Base-by-base conservation (phyloP, 2,329 filamentous ascomycete species). In the Uncinocarpus reesii region DNA sequence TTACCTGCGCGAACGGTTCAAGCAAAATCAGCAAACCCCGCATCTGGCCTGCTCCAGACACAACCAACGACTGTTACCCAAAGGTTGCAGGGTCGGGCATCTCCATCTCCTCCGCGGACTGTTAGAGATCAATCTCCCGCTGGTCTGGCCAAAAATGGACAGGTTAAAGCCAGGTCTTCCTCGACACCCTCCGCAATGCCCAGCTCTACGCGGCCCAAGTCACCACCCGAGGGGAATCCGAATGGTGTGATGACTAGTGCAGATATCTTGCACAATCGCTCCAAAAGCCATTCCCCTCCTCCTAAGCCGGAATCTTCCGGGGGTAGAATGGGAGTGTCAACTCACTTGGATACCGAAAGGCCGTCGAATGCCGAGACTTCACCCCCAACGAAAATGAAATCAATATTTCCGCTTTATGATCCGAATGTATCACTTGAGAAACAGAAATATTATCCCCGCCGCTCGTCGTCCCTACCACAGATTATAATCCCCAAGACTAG, bases 401-500 rank as follows among this genome's bases (percentile, higher is more conserved):
- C 70, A 3, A 71, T 71, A 53, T 71, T 72, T 50, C 70, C 70
- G 6, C 65, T 58, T 7, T 70, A 70, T 50, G 60, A 72, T 50
- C 64, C 65, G 1, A 60, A 63, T 11, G 20, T 66, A 1, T 59
- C 65, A 13, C 55, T 66, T 29, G 58, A 50, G 24, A 60, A 65
- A 48, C 68, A 71, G 49, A 54, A 58, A 7, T 67, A 68, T 51
- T 63, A 60, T 38, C 62, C 63, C 7, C 60, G 59, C 28, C 49
- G 56, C 24, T 43, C 47, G 21, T 49, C 51, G 6, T 36, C 48
- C 7, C 49, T 57, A 16, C 47, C 47, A 8, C 42, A 49, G 18
- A 44, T 45, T 23, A n/a, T 31, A 8, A 40, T 49, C 11, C 42
- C 34, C 13, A 41, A 15, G 13, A 29, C 34, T 21, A 38, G 10